A percentile compares a stretch with the other conserved stretches of the same genome.
Evolutionary conservation across 2,329 filamentous ascomycete genomes (phyloP).

Genomic region (Hypomyces rosellus): DNA sequence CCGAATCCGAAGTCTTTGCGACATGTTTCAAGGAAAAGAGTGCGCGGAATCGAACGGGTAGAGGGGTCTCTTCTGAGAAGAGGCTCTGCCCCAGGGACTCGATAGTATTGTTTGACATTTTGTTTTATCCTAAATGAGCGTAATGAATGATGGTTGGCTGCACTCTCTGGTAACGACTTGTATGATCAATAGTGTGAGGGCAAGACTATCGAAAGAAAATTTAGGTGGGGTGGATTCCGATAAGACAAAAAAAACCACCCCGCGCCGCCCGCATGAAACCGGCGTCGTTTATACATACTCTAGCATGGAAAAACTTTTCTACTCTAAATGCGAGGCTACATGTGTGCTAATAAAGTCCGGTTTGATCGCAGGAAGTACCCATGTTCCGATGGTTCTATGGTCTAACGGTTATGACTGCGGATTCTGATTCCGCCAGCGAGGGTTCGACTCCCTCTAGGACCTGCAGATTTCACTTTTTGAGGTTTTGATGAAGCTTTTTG

Average conservation of each 20-base stretch:
- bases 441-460: constrained; percentile 32
- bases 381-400: constrained; percentile 26
- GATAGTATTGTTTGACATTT: constrained; percentile 41
- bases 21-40: constrained; percentile 97
- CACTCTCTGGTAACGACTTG: not conserved
- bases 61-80: constrained; percentile 70
- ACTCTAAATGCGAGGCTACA: too few species aligned
- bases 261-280: constrained; percentile 1
- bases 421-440: constrained; percentile 33
- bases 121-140: not conserved
- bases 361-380: not conserved
- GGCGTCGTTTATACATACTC: not conserved
- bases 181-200: not conserved
- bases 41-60: constrained; percentile 86
- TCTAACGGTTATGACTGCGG: constrained; percentile 34
- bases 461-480: constrained; percentile 15
- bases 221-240: constrained; percentile 26
- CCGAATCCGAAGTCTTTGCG: constrained; percentile 62
- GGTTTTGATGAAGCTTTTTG: not conserved
- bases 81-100: constrained; percentile 66
- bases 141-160: not conserved
- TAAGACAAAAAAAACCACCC: constrained; percentile 11
- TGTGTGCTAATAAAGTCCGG: too few species aligned
- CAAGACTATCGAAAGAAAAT: constrained; percentile 24
- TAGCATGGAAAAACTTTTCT: too few species aligned